A percentile compares a stretch with the other conserved stretches of the same genome.
phyloP scores from a whole-genome alignment of 352 stramenopile species.

The Sclerospora graminicola region DNA sequence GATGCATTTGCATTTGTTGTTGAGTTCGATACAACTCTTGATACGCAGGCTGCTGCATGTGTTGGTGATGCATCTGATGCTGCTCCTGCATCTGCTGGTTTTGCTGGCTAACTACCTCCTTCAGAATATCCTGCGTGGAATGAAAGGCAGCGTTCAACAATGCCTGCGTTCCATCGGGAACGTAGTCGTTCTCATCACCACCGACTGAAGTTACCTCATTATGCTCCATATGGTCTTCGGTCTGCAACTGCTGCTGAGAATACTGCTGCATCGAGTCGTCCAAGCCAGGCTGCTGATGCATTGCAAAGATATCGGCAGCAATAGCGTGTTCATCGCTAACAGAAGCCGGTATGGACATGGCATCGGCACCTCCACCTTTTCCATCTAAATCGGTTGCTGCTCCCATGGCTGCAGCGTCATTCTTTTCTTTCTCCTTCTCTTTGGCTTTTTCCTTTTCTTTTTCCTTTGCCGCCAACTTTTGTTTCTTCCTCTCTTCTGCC shows the following conservation, averaged over 20 bases:
- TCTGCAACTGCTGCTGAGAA: conserved; percentile 14
- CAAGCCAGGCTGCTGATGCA: conserved; percentile 23
- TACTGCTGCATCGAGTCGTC: conserved; percentile 14
- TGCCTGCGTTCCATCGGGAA: conserved; percentile 49
- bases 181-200: conserved; percentile 25
- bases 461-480: conserved; percentile 34
- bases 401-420: conserved; percentile 1
- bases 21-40: conserved; percentile 27
- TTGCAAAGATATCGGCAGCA: conserved; percentile 25
- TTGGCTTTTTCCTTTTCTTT: conserved; percentile 30
- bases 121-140: conserved; percentile 69
- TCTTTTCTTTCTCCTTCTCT: conserved; percentile 27
- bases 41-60: conserved; percentile 21
- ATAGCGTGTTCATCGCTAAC: conserved; percentile 28
- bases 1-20: conserved; percentile 27
- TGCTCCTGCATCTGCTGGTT: conserved; percentile 27
- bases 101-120: conserved; percentile 46
- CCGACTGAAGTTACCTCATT: conserved; percentile 7
- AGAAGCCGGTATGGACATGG: not conserved
- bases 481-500: conserved; percentile 72
- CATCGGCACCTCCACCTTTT: conserved; percentile 9
- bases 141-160: conserved; percentile 61
- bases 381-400: conserved; percentile 4
- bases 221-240: conserved; percentile 4
- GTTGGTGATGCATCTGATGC: conserved; percentile 26